Base-by-base conservation (phyloP, 2,329 filamentous ascomycete genomes). In the Calonectria henricotiae region DNA sequence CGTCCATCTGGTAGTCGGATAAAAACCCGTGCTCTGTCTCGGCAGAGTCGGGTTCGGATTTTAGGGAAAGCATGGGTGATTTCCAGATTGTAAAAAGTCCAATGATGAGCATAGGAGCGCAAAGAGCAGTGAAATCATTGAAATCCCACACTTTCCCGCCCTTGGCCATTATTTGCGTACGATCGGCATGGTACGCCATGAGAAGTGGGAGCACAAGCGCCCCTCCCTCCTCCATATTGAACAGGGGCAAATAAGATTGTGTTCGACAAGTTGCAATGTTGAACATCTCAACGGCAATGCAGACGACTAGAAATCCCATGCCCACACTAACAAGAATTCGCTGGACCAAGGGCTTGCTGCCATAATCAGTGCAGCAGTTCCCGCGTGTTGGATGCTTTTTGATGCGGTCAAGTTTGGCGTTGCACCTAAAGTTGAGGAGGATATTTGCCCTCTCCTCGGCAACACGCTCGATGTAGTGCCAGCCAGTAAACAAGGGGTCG, bases 361-460 rank as follows among this genome's bases (percentile, higher is more conserved):
- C 76, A 72, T 89, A 89, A 47, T 82, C 82, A 47, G 80, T 86
- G 74, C 88, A 90, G 76, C 88, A 90, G 30, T 65, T 89, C 63
- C 85, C 82, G 55, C 85, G 80, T 71, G 85, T 86, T 0, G 85
- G 84, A 67, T 84, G 84, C 25, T 80, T 79, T 12, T 74, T 71
- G 20, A 76, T 65, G 2, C 66, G 78, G 74, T 70, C 78, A 67
- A 71, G 81, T 74, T 72, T 83, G 72, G 78, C 84, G 77, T 72
- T 90, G 78, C 89, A 91, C 49, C 87, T 85, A 17, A 85, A 78
- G 72, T 88, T 89, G 32, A 91, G 81, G 0, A 90, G 74, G n/a
- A 89, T 78, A 79, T 71, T 82, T 41, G 75, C 83, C 77, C 74
- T 81, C 74, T 68, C 79, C 63, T 80, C 77, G n/a, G 77, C 70